phyloP scores from a whole-genome alignment of 106 monocot species.

The Ottelia alismoides region DNA sequence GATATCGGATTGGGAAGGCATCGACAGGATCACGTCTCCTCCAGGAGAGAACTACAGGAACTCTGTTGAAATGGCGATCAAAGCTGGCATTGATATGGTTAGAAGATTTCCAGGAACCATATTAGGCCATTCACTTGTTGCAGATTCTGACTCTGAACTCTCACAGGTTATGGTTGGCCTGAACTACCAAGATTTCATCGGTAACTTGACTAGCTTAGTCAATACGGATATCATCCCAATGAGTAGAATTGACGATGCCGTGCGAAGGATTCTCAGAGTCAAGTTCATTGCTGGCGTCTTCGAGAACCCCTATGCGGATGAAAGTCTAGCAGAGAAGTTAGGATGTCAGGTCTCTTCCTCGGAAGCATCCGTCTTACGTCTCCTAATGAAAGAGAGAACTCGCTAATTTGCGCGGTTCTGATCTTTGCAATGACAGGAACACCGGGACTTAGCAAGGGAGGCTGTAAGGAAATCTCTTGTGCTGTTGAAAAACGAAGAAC shows the following conservation, averaged over 20 bases:
- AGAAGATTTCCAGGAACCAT: no score
- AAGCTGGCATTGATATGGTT: no score
- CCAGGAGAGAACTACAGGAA: no score
- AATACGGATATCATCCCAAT: neutral
- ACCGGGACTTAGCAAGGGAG: neutral
- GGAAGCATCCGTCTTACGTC: neutral
- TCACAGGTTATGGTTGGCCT: no score
- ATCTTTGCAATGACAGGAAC: neutral
- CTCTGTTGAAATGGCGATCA: no score
- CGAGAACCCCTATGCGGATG: slow-evolving; percentile 2
- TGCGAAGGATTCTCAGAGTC: no score
- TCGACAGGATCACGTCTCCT: no score
- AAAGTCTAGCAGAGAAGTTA: neutral
- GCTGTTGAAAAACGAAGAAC: slow-evolving; percentile 1
- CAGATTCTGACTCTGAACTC: no score
- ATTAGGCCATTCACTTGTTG: no score
- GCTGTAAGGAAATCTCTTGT: slow-evolving; percentile 7
- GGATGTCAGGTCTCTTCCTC: neutral
- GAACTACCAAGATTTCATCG: no score
- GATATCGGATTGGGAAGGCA: no score
- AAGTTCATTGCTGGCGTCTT: slow-evolving; percentile 2
- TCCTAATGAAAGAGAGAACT: neutral
- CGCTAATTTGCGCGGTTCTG: neutral
- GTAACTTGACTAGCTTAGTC: neutral
- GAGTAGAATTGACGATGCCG: slow-evolving; percentile 7